These are phyloP conservation scores for Entamoeba dispar DNA, from an alignment of 208 protist species.

Conservation along the genomic window DNA sequence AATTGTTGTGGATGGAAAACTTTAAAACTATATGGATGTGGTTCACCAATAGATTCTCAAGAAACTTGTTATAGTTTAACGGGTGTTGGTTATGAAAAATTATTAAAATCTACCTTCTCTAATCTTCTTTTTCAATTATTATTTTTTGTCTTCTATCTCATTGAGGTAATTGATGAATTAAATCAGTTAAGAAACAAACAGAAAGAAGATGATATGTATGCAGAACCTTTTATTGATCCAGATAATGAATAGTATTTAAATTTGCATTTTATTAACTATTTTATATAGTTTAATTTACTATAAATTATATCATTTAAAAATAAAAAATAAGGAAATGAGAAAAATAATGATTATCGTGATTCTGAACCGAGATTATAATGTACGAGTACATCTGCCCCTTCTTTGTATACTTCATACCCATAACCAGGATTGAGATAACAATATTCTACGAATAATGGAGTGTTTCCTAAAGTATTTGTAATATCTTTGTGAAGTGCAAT, in stretches of 20 bases:
- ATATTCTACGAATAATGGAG: slow-evolving; percentile 26
- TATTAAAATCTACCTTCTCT: neutral
- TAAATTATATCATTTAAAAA: no score
- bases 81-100: neutral
- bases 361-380: slow-evolving; percentile 23
- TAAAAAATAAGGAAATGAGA: no score
- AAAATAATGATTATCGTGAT: neutral
- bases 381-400: slow-evolving; percentile 36
- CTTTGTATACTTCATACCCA: slow-evolving; percentile 37
- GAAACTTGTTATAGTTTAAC: neutral
- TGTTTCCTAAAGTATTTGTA: slow-evolving; percentile 15
- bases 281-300: no score
- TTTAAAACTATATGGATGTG: neutral
- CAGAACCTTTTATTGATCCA: neutral
- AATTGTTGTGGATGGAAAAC: neutral
- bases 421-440: slow-evolving; percentile 35
- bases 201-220: neutral
- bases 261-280: no score
- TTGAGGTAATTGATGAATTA: neutral
- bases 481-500: slow-evolving; percentile 24
- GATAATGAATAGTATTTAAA: neutral
- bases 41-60: neutral
- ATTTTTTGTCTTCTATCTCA: neutral
- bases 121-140: neutral
- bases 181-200: neutral